phyloP scores from a whole-genome alignment of 2,329 filamentous ascomycete genomes.

The Claviceps sp. region DNA sequence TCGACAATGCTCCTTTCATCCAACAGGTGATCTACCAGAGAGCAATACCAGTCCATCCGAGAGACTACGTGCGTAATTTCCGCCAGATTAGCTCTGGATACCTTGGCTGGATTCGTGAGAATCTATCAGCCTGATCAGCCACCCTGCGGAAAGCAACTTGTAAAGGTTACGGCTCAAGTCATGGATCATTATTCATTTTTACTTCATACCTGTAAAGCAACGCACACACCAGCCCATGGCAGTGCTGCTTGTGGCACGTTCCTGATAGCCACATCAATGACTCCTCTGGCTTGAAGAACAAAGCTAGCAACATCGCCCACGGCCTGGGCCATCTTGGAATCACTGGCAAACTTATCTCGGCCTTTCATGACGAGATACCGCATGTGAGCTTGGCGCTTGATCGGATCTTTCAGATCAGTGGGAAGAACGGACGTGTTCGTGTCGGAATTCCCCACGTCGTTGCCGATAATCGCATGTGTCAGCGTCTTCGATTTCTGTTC shows the following conservation, averaged over 20 bases:
- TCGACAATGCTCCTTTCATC: conserved; percentile 7
- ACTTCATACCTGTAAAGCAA: conserved; percentile 5
- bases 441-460: neutral
- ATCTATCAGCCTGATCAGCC: conserved; percentile 4
- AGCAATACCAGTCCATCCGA: conserved; percentile 8
- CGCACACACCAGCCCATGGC: conserved; percentile 8
- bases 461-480: conserved; percentile 5
- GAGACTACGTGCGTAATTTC: conserved; percentile 7
- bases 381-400: conserved; percentile 8
- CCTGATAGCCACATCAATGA: conserved; percentile 6
- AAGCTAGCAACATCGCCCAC: conserved; percentile 7
- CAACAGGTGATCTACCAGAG: conserved; percentile 6
- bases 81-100: conserved; percentile 5
- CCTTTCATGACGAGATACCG: conserved; percentile 5
- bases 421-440: neutral
- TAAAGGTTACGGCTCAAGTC: neutral
- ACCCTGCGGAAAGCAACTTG: neutral
- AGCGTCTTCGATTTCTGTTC: neutral
- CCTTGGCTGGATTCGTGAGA: conserved; percentile 7
- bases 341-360: conserved; percentile 7
- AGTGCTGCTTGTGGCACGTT: conserved; percentile 7
- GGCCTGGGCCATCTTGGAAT: conserved; percentile 6
- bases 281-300: conserved; percentile 6
- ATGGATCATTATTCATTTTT: neutral
- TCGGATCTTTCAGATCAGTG: conserved; percentile 5